Conservation (phyloP, 441 rosid genomes). For the Gossypium schwendimanii region DNA sequence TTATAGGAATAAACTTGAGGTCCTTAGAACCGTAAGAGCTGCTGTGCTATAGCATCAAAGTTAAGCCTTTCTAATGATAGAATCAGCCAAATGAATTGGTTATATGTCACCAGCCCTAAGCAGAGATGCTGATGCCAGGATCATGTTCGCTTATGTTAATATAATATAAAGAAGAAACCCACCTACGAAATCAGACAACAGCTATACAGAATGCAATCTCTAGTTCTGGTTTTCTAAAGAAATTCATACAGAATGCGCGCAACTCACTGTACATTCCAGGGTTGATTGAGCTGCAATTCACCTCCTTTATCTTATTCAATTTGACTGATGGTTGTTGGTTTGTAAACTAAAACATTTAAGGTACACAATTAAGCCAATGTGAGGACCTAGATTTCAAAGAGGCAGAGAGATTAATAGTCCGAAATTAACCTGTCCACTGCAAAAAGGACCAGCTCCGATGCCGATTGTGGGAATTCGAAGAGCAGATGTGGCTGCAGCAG, state of each 20-base stretch:
- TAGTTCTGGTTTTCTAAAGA: neutral
- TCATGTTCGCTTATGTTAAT: neutral
- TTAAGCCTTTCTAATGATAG: neutral
- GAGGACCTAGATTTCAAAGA: neutral
- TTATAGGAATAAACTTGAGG: neutral
- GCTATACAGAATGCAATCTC: neutral
- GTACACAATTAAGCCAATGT: neutral
- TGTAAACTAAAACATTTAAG: neutral
- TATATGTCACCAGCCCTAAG: neutral
- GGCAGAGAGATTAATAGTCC: neutral
- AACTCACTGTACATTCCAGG: neutral
- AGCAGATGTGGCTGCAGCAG: conserved; percentile 87
- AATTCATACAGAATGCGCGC: neutral
- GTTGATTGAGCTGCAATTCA: neutral
- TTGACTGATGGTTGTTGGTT: neutral
- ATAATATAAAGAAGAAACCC: neutral
- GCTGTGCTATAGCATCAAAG: neutral
- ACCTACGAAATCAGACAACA: neutral
- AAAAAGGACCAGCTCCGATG: conserved; percentile 85
- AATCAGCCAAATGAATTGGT: neutral
- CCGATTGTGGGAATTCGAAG: conserved; percentile 83
- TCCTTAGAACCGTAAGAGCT: neutral
- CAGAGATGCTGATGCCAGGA: neutral
- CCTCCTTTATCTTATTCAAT: neutral
- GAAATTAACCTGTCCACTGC: conserved; percentile 75